Evolutionary conservation across 2,329 filamentous ascomycete genomes (phyloP).

Genomic region (Dothidotthia symphoricarpi): DNA sequence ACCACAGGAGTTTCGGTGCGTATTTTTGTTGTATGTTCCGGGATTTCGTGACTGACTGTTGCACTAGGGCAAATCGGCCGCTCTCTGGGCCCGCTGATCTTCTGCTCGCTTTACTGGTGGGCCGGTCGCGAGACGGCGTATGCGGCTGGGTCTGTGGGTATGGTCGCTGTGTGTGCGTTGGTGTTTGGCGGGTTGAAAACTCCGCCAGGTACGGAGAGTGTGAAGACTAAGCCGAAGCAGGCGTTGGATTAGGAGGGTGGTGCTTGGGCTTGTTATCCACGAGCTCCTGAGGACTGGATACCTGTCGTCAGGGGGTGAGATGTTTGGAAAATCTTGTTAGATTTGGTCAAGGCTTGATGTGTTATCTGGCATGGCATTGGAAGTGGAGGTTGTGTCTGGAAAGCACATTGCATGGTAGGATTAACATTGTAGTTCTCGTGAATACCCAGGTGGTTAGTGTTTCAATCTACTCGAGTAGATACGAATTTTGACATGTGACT

Average conservation of each 20-base stretch:
- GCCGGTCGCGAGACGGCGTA: slow-evolving; percentile 86
- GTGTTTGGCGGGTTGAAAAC: slow-evolving; percentile 71
- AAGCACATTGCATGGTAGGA: too few species aligned
- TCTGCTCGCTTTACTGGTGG: slow-evolving; percentile 98
- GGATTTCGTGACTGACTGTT: slow-evolving; percentile 11
- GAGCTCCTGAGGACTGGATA: too few species aligned
- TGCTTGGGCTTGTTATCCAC: too few species aligned
- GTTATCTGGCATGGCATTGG: too few species aligned
- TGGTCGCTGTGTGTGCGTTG: slow-evolving; percentile 68
- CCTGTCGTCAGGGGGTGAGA: too few species aligned
- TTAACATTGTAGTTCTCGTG: too few species aligned
- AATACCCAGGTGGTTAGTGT: too few species aligned
- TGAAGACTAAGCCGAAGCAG: slow-evolving; percentile 26
- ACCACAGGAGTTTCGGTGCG: slow-evolving; percentile 65
- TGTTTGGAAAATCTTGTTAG: background rate
- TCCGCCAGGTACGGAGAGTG: slow-evolving; percentile 49
- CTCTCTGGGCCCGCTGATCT: slow-evolving; percentile 81
- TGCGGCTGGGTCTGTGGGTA: slow-evolving; percentile 73
- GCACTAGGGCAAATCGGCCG: slow-evolving; percentile 79
- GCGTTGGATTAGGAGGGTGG: background rate
- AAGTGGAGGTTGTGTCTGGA: too few species aligned
- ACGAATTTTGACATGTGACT: too few species aligned
- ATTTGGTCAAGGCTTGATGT: background rate
- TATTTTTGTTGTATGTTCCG: background rate
- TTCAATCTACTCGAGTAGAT: too few species aligned